Base-by-base conservation (phyloP, 2,329 filamentous ascomycete genomes). In the Chaetoscypha palmicola region DNA sequence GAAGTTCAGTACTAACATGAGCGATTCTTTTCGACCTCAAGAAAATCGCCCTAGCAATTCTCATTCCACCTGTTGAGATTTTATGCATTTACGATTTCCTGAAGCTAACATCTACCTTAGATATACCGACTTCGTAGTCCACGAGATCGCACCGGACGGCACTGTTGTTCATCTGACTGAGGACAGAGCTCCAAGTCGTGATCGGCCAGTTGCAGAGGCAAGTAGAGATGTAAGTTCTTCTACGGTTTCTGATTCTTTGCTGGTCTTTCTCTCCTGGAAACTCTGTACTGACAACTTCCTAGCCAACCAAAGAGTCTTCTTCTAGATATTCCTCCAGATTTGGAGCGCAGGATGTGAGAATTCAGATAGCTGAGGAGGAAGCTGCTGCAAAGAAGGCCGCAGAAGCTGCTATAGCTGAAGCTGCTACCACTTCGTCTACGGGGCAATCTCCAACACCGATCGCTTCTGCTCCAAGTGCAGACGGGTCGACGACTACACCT, bases 71-170 rank as follows among this genome's bases (percentile, higher is more conserved):
- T 35, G 9, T 17, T 26, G 16, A 32, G 10, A 3, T 42, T 43
- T 37, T 17, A 43, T 19, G 31, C 30, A 19, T 12, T 34, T 12
- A 33, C 14, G n/a, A 16, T 36, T 21, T 44, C 33, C 33, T 41
- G 38, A 21, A 38, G 46, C 39, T 44, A 23, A 35, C 31, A 39
- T 14, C 22, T 16, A 41, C 16, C 23, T 42, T 41, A 79, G 79
- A 61, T 87, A 86, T 59, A 84, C 81, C 7, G 83, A 87, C 60
- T 87, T 87, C 60, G 60, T 84, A 53, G 83, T 87, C 56, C 85
- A 86, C 57, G 83, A 87, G 62, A 83, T 87, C 50, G 63, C 74
- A 7, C 72, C 74, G 2, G 71, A 74, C 56, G 82, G 82, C 21
- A 61, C 74, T 49, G 79, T 86, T 20, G 60, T 81, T 43, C 80